These are phyloP conservation scores for Podaxis mareebaensis DNA, from an alignment of 768 basidiomycete species.

Conservation along the genomic window DNA sequence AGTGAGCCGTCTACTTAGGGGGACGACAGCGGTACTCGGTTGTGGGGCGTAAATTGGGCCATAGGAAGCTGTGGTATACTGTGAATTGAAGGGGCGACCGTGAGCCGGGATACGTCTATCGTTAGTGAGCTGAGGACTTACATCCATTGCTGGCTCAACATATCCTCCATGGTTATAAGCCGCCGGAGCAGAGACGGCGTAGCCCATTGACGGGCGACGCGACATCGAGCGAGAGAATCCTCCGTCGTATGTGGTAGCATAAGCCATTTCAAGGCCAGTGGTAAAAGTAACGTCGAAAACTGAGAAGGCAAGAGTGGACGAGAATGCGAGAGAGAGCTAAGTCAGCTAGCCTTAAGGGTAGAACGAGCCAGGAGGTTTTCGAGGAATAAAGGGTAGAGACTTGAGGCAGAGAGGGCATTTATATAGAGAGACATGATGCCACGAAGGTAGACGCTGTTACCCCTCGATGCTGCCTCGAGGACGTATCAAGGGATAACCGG, in stretches of 20 bases:
- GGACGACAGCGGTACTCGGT: conserved; percentile 33
- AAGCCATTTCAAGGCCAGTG: conserved; percentile 20
- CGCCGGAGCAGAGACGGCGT: conserved; percentile 25
- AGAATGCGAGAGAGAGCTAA: background rate
- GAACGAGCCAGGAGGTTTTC: background rate
- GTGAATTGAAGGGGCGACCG: conserved; percentile 12
- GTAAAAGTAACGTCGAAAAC: background rate
- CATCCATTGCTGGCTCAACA: conserved; percentile 43
- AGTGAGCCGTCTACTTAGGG: conserved; percentile 40
- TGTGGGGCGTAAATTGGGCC: conserved; percentile 42
- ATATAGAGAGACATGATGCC: conserved; percentile 1
- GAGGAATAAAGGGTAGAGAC: background rate
- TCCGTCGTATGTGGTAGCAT: conserved; percentile 25
- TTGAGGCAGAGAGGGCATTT: background rate
- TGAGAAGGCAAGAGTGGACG: background rate
- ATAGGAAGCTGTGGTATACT: conserved; percentile 49
- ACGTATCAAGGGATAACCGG: conserved; percentile 4
- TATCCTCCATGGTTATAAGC: conserved; percentile 41
- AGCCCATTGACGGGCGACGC: conserved; percentile 41
- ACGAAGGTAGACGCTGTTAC: conserved; percentile 6
- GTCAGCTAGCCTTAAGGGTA: background rate
- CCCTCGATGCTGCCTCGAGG: conserved; percentile 18
- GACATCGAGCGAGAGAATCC: conserved; percentile 31
- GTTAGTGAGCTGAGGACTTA: conserved; percentile 24
- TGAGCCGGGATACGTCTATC: conserved; percentile 1